Percentiles rank a stretch among this genome's conserved stretches.
These are phyloP conservation scores for Serendipita sp. DNA, from an alignment of 768 basidiomycete species.

Conservation along the genomic window DNA sequence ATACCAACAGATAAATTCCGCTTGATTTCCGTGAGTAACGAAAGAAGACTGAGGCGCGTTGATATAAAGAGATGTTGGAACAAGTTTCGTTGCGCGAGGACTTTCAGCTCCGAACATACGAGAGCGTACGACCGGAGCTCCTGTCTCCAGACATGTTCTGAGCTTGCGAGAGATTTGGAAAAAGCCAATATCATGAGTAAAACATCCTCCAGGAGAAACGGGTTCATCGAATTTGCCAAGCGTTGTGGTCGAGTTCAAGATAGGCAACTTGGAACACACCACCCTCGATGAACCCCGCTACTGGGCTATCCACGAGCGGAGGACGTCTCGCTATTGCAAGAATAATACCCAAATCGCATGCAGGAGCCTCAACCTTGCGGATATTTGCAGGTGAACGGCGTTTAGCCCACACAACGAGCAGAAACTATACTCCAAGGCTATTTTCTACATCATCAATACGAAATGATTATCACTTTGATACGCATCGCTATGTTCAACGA, in stretches of 20 bases:
- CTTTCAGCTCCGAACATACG: background rate
- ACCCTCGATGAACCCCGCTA: too few relatives aligned
- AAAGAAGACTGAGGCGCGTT: background rate
- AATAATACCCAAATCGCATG: too few relatives aligned
- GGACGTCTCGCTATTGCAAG: too few relatives aligned
- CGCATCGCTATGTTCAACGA: constrained; percentile 85
- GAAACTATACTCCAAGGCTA: background rate
- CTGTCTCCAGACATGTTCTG: background rate
- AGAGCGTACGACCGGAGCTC: background rate
- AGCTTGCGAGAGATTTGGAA: background rate
- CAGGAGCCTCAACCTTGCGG: too few relatives aligned
- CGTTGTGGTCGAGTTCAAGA: too few relatives aligned
- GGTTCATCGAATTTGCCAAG: background rate
- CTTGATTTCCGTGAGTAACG: background rate
- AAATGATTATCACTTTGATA: constrained; percentile 59
- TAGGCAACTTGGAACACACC: too few relatives aligned
- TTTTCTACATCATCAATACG: background rate
- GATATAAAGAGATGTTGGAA: background rate
- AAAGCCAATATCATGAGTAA: background rate
- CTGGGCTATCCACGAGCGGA: too few relatives aligned
- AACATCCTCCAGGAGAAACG: background rate
- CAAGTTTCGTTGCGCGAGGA: background rate
- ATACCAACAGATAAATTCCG: background rate
- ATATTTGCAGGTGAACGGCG: too few relatives aligned
- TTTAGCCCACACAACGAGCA: too few relatives aligned